These are phyloP conservation scores for Coemansia sp. DNA, from an alignment of 192 early-diverging fungal genomes.

Conservation along the genomic window DNA sequence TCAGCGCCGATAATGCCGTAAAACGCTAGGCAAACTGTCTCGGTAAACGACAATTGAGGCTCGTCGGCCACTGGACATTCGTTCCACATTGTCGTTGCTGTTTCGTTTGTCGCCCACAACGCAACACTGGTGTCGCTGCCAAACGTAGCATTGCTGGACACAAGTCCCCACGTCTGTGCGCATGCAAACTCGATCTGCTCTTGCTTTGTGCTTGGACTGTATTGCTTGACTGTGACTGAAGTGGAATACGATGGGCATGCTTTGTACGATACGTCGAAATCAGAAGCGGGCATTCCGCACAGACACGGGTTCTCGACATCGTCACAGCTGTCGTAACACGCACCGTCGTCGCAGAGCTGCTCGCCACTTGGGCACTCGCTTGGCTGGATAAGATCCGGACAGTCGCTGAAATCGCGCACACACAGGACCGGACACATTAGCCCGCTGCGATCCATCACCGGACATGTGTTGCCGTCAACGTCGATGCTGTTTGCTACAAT, in stretches of 20 bases:
- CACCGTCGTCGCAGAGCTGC: constrained; percentile 54
- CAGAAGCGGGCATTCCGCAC: neutral
- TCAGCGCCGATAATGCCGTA: neutral
- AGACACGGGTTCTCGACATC: neutral
- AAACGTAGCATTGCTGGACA: constrained; percentile 14
- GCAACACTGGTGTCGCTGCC: constrained; percentile 6
- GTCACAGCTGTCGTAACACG: constrained; percentile 27
- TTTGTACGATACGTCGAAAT: neutral
- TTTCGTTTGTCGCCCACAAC: constrained; percentile 20
- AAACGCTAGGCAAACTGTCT: neutral
- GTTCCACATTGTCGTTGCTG: neutral
- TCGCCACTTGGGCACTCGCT: constrained; percentile 33
- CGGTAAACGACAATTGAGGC: neutral
- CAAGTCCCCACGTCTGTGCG: constrained; percentile 26
- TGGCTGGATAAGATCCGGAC: constrained; percentile 25
- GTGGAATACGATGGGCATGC: neutral
- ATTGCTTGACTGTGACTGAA: constrained; percentile 47
- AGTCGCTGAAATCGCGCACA: constrained; percentile 23
- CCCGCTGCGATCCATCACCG: constrained; percentile 49
- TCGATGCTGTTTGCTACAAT: constrained; percentile 54
- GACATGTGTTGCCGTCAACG: constrained; percentile 54
- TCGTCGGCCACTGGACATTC: neutral
- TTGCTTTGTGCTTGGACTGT: constrained; percentile 54
- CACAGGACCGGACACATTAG: constrained; percentile 57
- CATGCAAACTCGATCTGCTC: constrained; percentile 38